Base-by-base conservation (phyloP, 352 stramenopile species). In the Aphanomyces astaci region DNA sequence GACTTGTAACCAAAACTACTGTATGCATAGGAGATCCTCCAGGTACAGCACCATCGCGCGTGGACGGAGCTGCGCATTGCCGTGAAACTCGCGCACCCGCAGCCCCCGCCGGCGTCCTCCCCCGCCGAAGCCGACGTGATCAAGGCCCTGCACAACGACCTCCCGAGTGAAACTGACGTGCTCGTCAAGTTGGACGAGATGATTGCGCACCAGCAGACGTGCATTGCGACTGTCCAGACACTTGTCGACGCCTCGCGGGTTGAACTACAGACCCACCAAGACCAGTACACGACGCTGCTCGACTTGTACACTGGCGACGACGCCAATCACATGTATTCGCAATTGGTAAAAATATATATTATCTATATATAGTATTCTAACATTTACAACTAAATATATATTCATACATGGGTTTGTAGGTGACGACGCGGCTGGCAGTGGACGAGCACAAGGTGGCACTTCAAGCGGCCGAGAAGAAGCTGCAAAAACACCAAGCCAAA, bases 51-150 rank as follows among this genome's bases (percentile, higher is more conserved):
- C 27, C 51, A 59, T 4, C 7, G 51, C 7, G 30, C 30, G 33
- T 59, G 51, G 51, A 59, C 51, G n/a, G 51, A 59, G 11, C 25
- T 59, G n/a, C 51, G 51, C 25, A 59, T 59, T 32, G 51, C 51
- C 22, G 51, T 59, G 7, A 59, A 59, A 59, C 17, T 59, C 19
- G 24, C 24, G 7, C 17, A 59, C 24, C 51, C 51, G 11, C 22
- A 59, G 15, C 13, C 10, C n/a, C 48, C 48, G n/a, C 48, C 48
- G n/a, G 10, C 48, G 13, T 7, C 13, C 10, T 55, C 48, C n/a
- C n/a, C 27, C 10, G 27, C 7, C 27, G 48, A 55, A 55, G 48
- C 48, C n/a, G 17, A 9, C 19, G 15, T 30, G 11, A 59, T 59
- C 24, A 19, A 19, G 5, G 30, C 15, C 22, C 30, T 59, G 5